Percentiles rank a stretch among this genome's conserved stretches.
Conservation (phyloP, 768 basidiomycete species). For the Sarcomyxa edulis region DNA sequence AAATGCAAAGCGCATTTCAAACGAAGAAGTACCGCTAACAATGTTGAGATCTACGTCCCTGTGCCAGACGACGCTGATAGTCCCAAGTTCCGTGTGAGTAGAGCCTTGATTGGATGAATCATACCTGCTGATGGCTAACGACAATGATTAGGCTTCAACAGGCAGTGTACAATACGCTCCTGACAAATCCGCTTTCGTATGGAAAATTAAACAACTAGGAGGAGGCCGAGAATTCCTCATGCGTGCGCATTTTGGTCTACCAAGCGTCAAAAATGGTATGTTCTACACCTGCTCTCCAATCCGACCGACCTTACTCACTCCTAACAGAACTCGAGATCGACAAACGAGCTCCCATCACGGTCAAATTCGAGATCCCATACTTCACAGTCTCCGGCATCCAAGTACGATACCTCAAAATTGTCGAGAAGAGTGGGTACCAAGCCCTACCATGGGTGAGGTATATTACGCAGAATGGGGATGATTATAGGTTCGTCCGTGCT, state of each 20-base stretch:
- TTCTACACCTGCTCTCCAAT: slow-evolving; percentile 8
- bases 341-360: slow-evolving; percentile 91
- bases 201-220: slow-evolving; percentile 98
- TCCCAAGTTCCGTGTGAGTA: slow-evolving; percentile 87
- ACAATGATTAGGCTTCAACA: slow-evolving; percentile 68
- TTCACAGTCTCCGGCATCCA: slow-evolving; percentile 98
- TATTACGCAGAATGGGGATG: slow-evolving; percentile 88
- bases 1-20: slow-evolving; percentile 98
- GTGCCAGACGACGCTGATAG: slow-evolving; percentile 98
- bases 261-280: slow-evolving; percentile 87
- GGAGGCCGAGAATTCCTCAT: slow-evolving; percentile 96
- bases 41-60: slow-evolving; percentile 98
- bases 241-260: slow-evolving; percentile 96
- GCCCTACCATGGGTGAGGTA: slow-evolving; percentile 95
- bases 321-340: slow-evolving; percentile 66
- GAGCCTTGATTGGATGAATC: background rate
- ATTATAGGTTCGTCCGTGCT: slow-evolving; percentile 60
- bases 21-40: slow-evolving; percentile 92
- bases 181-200: slow-evolving; percentile 96
- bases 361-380: slow-evolving; percentile 98
- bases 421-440: slow-evolving; percentile 98
- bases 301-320: slow-evolving; percentile 1
- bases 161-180: slow-evolving; percentile 96
- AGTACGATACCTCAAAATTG: slow-evolving; percentile 96
- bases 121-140: background rate